phyloP scores from a whole-genome alignment of 768 basidiomycete species.

The Leccinum sublutescens region DNA sequence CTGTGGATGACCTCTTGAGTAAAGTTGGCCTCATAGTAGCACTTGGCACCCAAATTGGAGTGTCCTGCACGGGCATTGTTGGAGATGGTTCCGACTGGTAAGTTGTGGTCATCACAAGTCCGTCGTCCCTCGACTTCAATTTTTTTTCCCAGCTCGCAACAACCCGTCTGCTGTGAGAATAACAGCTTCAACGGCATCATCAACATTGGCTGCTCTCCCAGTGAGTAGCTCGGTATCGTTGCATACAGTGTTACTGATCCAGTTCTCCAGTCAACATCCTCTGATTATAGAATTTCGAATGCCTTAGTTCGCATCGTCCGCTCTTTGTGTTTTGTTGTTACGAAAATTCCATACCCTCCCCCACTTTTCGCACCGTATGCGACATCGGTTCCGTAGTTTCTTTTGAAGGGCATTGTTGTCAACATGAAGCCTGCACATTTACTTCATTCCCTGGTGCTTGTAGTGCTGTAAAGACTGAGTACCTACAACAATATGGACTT shows the following conservation, averaged over 20 bases:
- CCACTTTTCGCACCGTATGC: background rate
- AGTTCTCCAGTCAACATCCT: conserved; percentile 16
- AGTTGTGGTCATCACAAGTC: background rate
- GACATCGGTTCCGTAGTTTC: background rate
- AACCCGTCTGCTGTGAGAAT: conserved; percentile 42
- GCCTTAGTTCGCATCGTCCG: conserved; percentile 4
- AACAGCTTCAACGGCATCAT: conserved; percentile 37
- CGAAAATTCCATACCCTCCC: conserved; percentile 13
- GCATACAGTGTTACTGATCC: background rate
- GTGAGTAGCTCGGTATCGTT: conserved; percentile 19
- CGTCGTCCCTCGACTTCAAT: background rate
- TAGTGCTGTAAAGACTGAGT: background rate
- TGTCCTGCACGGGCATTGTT: conserved; percentile 34
- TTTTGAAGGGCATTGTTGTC: background rate
- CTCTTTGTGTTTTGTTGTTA: conserved; percentile 19
- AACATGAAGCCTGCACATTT: background rate
- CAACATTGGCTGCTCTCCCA: conserved; percentile 39
- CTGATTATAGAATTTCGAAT: conserved; percentile 15
- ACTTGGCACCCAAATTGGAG: conserved; percentile 14
- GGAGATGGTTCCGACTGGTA: conserved; percentile 20
- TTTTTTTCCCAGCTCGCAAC: conserved; percentile 24
- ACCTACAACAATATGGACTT: background rate
- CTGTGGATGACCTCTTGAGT: background rate
- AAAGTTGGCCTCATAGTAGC: rapidly evolving
- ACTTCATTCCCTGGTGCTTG: background rate